Percentiles rank a stretch among this genome's conserved stretches.
phyloP scores from a whole-genome alignment of 805 yeast species.

The Clavispora asparagi region DNA sequence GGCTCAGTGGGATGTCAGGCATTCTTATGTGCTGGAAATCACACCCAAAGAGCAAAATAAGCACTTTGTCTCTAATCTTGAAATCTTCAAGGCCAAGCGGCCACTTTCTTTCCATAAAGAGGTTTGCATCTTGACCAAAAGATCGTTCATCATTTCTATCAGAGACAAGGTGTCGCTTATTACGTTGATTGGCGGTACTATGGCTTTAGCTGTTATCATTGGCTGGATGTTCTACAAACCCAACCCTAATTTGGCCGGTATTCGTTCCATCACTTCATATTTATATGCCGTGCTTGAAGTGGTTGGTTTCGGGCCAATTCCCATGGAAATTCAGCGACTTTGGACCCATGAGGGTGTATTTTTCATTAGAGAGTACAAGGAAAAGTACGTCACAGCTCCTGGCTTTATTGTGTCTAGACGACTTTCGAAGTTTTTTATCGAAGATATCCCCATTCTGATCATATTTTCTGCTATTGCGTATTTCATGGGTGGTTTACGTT shows the following conservation, averaged over 20 bases:
- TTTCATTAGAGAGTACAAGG: constrained; percentile 58
- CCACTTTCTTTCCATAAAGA: constrained; percentile 27
- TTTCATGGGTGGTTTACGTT: constrained; percentile 71
- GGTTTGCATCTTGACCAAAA: constrained; percentile 26
- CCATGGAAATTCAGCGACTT: constrained; percentile 34
- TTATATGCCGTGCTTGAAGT: constrained; percentile 35
- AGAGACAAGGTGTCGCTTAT: constrained; percentile 30
- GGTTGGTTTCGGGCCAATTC: constrained; percentile 36
- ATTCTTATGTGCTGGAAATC: not conserved
- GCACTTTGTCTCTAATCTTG: constrained; percentile 14
- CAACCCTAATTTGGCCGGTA: constrained; percentile 53
- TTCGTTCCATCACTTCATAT: constrained; percentile 47
- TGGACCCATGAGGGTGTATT: constrained; percentile 34
- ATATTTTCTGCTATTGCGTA: constrained; percentile 59
- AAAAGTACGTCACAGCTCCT: constrained; percentile 56
- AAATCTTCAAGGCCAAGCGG: constrained; percentile 13
- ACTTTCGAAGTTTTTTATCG: constrained; percentile 58
- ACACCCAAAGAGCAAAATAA: constrained; percentile 11
- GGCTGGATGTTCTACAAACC: constrained; percentile 80
- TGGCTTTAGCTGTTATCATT: constrained; percentile 51
- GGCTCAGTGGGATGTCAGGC: constrained; percentile 5
- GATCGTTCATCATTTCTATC: constrained; percentile 28
- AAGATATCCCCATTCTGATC: constrained; percentile 61
- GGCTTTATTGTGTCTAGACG: constrained; percentile 68
- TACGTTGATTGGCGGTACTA: constrained; percentile 34